Evolutionary conservation across 1,139 yeast species (phyloP).

Genomic region (Candida gigantensis): DNA sequence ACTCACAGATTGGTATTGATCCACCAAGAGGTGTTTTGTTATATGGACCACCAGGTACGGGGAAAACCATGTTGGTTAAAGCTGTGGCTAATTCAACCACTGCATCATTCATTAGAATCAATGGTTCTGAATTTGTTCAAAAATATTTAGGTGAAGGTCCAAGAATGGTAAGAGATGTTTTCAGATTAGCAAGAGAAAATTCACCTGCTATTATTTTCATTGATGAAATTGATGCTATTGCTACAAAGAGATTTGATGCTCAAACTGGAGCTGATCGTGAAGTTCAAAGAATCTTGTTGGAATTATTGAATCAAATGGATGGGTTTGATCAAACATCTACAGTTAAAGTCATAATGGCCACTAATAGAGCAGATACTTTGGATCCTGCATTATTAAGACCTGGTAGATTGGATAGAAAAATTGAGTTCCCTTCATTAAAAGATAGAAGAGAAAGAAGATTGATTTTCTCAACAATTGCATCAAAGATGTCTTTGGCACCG

Average conservation of each 20-base stretch:
- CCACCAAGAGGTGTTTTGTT: constrained; percentile 97
- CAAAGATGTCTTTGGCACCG: constrained; percentile 96
- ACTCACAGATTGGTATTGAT: constrained; percentile 97
- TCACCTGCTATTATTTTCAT: constrained; percentile 95
- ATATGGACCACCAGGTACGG: constrained; percentile 99
- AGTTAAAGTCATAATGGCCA: constrained; percentile 98
- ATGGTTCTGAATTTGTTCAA: constrained; percentile 97
- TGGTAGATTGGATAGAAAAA: constrained; percentile 97
- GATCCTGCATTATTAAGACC: constrained; percentile 98
- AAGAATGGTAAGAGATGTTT: constrained; percentile 98
- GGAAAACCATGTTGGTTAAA: constrained; percentile 97
- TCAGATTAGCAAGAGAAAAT: constrained; percentile 94
- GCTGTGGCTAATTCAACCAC: constrained; percentile 98
- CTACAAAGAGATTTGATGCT: constrained; percentile 98
- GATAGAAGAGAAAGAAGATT: constrained; percentile 97
- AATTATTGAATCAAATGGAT: constrained; percentile 97
- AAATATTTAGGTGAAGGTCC: constrained; percentile 99
- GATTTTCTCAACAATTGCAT: constrained; percentile 94
- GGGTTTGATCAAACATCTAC: constrained; percentile 96
- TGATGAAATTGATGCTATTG: constrained; percentile 98
- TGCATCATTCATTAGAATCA: constrained; percentile 93
- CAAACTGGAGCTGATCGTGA: constrained; percentile 99
- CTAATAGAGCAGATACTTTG: constrained; percentile 95
- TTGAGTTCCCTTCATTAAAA: constrained; percentile 92
- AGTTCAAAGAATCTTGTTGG: constrained; percentile 96